A percentile compares a stretch with the other conserved stretches of the same genome.
Evolutionary conservation across 2,329 filamentous ascomycete genomes (phyloP).

Genomic region (Neopestalotiopsis sp.): DNA sequence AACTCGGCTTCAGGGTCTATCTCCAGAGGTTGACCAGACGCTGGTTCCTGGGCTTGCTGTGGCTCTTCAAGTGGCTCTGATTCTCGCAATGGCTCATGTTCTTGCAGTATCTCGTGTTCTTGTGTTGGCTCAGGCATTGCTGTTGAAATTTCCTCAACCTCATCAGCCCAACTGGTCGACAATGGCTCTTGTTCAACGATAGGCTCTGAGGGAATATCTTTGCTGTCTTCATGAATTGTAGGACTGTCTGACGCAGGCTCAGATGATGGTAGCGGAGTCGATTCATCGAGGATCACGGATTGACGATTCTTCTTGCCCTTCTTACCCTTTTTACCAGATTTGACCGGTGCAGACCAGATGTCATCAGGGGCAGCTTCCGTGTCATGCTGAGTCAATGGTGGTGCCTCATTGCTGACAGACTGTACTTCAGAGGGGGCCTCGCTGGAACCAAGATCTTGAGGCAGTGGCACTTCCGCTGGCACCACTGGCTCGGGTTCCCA

Average conservation of each 20-base stretch:
- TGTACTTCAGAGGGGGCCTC: background rate
- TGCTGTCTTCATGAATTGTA: background rate
- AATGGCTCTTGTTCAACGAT: constrained; percentile 10
- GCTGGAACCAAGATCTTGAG: constrained; percentile 6
- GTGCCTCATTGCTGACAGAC: background rate
- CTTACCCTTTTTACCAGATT: constrained; percentile 28
- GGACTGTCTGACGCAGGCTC: background rate
- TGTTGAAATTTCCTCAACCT: constrained; percentile 12
- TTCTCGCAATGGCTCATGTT: background rate
- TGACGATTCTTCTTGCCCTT: constrained; percentile 27
- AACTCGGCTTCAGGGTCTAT: constrained; percentile 16
- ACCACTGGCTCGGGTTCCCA: constrained; percentile 18
- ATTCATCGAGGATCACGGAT: background rate
- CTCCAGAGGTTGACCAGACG: background rate
- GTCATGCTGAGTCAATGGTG: background rate
- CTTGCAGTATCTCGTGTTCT: too few relatives aligned
- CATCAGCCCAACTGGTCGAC: constrained; percentile 18
- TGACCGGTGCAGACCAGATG: constrained; percentile 21
- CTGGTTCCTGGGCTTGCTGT: background rate
- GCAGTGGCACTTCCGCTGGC: constrained; percentile 21
- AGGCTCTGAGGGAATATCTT: constrained; percentile 3
- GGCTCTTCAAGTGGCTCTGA: constrained; percentile 14
- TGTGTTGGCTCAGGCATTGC: background rate
- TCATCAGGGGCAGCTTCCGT: constrained; percentile 14
- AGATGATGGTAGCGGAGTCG: background rate